Base-by-base conservation (phyloP, 2,329 filamentous ascomycete species). In the Ophiostoma pallidulum region DNA sequence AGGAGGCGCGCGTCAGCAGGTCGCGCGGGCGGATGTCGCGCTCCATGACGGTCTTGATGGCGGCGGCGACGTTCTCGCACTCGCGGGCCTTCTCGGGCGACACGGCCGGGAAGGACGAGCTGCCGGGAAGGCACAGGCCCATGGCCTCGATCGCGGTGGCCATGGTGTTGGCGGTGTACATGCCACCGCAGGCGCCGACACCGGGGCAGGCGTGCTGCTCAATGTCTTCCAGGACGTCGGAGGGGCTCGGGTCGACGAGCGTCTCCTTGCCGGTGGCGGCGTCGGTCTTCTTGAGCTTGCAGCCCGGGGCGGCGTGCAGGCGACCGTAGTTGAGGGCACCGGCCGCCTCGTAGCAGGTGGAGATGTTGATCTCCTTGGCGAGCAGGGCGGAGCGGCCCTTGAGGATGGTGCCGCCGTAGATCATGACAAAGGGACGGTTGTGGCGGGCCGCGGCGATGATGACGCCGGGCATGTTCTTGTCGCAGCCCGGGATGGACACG, bases 391-490 rank as follows among this genome's bases (percentile, higher is more conserved):
- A 90, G 64, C 87, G 86, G n/a, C 90, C 91, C 52, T 88, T 87
- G 60, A 82, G 80, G 59, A 95, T 96, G 14, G 87, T 86, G 33
- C 91, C 91, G 43, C 91, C 91, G 63, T 96, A 97, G 51, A 97
- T 84, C 89, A 96, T 95, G 61, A 96, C 72, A 41, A 88, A 92
- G 4, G 91, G 91, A 9, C 91, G 78, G 66, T 96, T 96, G 67
- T 94, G 87, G 49, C 91, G 78, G 13, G 86, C 87, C 60, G 92
- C 89, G 0, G 86, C 89, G 82, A 95, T 95, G 53, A 92, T 73
- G 14, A 86, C 84, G 54, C 90, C 90, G 0, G 90, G 90, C 91
- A 96, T 96, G 65, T 96, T 96, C 77, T 96, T 96, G 70, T 96
- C 90, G 64, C 90, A 96, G 10, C 90, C 90, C 0, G 91, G 89